Base-by-base conservation (phyloP, 2,329 filamentous ascomycete species). In the Fusarium solani-melongenae region DNA sequence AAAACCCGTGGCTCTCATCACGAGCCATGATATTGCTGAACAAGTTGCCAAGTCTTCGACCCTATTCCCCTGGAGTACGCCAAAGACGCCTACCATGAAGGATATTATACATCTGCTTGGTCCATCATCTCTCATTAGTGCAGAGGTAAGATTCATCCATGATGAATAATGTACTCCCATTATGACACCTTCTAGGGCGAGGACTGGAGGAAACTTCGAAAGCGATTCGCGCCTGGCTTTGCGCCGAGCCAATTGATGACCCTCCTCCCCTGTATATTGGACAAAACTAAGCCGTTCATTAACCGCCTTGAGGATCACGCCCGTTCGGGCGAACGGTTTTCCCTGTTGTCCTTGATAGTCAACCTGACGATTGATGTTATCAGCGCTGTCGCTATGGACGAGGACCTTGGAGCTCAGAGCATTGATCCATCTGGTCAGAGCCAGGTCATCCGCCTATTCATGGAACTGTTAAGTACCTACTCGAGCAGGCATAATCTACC, bases 1-100 rank as follows among this genome's bases (percentile, higher is more conserved):
- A 17, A 76, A 67, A 11, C 79, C 82, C 12, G 76, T 84, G 69
- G 63, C 80, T 12, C n/a, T 84, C 22, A 62, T 85, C 14, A 66
- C 68, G 14, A 80, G 70, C 65, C 79, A 83, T 20, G 56, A 41
- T 6, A 22, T 59, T 59, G 56, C 56, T 27, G 56, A 59, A 17
- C 36, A 59, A 20, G 34, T 59, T 8, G n/a, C 36, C 11, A 59
- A 59, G 20, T 41, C 36, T 15, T 59, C 56, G 10, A 20, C 17
- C 15, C 12, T 59, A 7, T 29, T 41, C 38, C 34, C 56, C 7
- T 41, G 34, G 34, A 41, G 56, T 9, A 38, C 56, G 3, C 56
- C 56, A 22, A 59, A 59, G 15, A 41, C 55, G 17, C 55, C 55
- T 14, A 24, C 55, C n/a, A 24, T 57, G 31, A 57, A 34, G 33